Percentiles rank a stretch among this genome's conserved stretches.
phyloP scores from a whole-genome alignment of 2,329 filamentous ascomycete genomes.

The Falciphora oryzae region DNA sequence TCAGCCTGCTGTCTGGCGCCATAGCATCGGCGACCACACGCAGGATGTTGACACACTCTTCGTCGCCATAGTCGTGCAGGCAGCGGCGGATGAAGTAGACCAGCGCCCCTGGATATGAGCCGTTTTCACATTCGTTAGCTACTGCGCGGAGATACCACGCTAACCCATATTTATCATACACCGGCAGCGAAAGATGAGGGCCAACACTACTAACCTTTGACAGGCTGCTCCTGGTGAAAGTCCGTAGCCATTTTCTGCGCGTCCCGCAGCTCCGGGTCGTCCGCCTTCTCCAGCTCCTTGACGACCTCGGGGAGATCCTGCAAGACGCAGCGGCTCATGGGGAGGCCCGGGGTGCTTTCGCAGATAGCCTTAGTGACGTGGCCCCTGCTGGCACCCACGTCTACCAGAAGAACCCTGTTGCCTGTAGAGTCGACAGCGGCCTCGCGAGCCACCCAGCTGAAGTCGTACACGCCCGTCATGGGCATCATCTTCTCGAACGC shows the following conservation, averaged over 20 bases:
- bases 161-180: not conserved
- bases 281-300: constrained; percentile 5
- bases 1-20: constrained; percentile 21
- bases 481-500: constrained; percentile 19
- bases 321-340: constrained; percentile 23
- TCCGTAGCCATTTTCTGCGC: constrained; percentile 22
- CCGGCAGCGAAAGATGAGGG: not conserved
- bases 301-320: constrained; percentile 27
- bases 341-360: constrained; percentile 21
- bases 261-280: constrained; percentile 16
- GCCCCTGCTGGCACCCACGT: constrained; percentile 29
- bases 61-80: constrained; percentile 32
- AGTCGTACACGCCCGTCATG: constrained; percentile 24
- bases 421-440: constrained; percentile 4
- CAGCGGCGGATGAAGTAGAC: constrained; percentile 31
- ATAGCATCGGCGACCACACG: constrained; percentile 24
- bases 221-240: constrained; percentile 27
- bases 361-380: constrained; percentile 23
- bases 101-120: constrained; percentile 23
- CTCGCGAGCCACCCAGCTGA: constrained; percentile 21
- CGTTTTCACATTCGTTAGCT: constrained; percentile 5
- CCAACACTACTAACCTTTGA: constrained; percentile 20
- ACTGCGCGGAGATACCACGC: not conserved
- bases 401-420: constrained; percentile 23
- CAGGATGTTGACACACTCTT: constrained; percentile 26